phyloP scores from a whole-genome alignment of 2,329 filamentous ascomycete genomes.

The Penicillium sp. region DNA sequence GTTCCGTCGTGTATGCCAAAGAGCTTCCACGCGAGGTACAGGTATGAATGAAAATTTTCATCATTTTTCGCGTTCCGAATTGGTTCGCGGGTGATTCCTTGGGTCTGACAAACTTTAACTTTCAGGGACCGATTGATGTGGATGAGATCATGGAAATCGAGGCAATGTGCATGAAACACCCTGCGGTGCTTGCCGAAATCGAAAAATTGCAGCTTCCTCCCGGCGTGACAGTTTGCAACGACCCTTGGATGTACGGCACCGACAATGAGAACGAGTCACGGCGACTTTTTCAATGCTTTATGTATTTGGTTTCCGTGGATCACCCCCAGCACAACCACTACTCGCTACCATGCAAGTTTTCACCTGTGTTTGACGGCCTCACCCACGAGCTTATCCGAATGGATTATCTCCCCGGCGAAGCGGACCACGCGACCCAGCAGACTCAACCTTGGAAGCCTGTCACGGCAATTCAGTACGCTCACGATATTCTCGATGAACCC shows the following conservation, averaged over 20 bases:
- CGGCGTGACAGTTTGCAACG: conserved; percentile 57
- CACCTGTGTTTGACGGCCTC: conserved; percentile 55
- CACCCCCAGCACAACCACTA: conserved; percentile 41
- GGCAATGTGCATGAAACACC: conserved; percentile 55
- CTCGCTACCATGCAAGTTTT: conserved; percentile 38
- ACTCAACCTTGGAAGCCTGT: conserved; percentile 59
- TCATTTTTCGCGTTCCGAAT: not conserved
- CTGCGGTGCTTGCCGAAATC: conserved; percentile 58
- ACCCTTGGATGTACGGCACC: conserved; percentile 69
- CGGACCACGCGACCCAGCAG: conserved; percentile 58
- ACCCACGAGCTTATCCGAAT: conserved; percentile 67
- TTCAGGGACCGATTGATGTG: conserved; percentile 59
- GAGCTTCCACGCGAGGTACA: conserved; percentile 49
- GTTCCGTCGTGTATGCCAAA: conserved; percentile 36
- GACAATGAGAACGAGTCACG: conserved; percentile 40
- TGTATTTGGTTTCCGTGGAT: conserved; percentile 38
- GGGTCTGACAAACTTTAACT: conserved; percentile 51
- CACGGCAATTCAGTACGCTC: conserved; percentile 53
- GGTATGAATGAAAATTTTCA: conserved; percentile 28
- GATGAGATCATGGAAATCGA: conserved; percentile 62
- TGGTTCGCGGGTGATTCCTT: conserved; percentile 36
- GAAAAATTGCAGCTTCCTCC: conserved; percentile 60
- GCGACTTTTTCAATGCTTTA: conserved; percentile 43
- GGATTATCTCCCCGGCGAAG: conserved; percentile 67
- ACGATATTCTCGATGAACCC: conserved; percentile 65